Conservation (phyloP, 2,329 filamentous ascomycete genomes). For the Graphilbum ipis-grandicollis region DNA sequence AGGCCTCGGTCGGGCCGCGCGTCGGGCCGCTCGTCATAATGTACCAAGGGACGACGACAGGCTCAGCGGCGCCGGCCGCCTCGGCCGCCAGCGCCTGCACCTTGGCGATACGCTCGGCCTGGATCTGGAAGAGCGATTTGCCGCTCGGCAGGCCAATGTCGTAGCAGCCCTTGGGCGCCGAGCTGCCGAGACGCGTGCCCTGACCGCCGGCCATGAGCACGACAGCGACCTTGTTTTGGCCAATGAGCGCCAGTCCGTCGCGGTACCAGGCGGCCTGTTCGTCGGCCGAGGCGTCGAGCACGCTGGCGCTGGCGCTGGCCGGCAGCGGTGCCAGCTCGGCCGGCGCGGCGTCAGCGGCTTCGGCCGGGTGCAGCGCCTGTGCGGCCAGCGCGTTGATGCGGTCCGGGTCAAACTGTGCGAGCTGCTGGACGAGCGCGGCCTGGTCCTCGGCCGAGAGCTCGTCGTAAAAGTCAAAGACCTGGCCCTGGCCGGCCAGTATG, state of each 20-base stretch:
- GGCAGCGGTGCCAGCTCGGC: conserved; percentile 69
- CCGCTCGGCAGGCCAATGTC: conserved; percentile 84
- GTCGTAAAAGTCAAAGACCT: conserved; percentile 81
- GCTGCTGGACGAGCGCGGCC: conserved; percentile 62
- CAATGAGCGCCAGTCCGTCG: conserved; percentile 62
- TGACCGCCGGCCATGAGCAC: conserved; percentile 96
- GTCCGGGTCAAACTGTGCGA: conserved; percentile 63
- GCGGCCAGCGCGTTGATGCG: conserved; percentile 80
- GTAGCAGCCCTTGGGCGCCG: conserved; percentile 92
- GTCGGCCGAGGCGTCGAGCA: conserved; percentile 68
- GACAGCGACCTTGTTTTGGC: conserved; percentile 61
- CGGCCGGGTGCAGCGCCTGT: conserved; percentile 62
- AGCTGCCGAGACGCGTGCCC: conserved; percentile 85
- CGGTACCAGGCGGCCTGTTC: conserved; percentile 77
- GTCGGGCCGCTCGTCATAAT: conserved; percentile 98
- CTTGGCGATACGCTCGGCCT: conserved; percentile 84
- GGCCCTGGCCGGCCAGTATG: conserved; percentile 55
- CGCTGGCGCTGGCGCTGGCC: conserved; percentile 69
- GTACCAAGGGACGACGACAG: conserved; percentile 79
- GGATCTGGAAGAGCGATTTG: conserved; percentile 95
- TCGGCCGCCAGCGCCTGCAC: conserved; percentile 65
- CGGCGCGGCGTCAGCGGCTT: conserved; percentile 34
- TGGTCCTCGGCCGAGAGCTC: conserved; percentile 57
- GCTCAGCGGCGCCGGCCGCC: conserved; percentile 26
- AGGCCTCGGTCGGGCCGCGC: conserved; percentile 75